phyloP scores from a whole-genome alignment of 805 yeast species.

The Wilhelminamyces savonicus region DNA sequence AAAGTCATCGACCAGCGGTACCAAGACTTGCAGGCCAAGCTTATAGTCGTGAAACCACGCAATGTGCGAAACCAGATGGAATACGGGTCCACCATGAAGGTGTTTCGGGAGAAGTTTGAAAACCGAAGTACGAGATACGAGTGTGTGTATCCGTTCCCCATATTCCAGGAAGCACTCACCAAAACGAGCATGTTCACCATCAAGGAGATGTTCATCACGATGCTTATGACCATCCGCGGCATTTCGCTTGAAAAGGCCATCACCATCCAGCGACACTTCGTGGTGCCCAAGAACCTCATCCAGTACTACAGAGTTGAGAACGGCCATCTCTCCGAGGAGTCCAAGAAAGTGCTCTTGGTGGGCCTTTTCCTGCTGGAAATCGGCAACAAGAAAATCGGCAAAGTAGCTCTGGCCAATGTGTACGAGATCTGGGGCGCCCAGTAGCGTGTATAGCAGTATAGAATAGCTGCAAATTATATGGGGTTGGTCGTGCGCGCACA shows the following conservation, averaged over 20 bases:
- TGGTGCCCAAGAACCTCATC: conserved; percentile 63
- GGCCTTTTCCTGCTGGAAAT: conserved; percentile 35
- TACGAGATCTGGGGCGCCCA: conserved; percentile 51
- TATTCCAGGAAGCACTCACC: conserved; percentile 60
- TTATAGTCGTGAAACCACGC: conserved; percentile 48
- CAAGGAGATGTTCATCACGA: conserved; percentile 64
- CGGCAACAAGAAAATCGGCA: conserved; percentile 48
- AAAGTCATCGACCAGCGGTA: conserved; percentile 36
- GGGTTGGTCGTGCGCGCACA: no score
- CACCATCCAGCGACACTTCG: conserved; percentile 61
- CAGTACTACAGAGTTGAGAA: conserved; percentile 35
- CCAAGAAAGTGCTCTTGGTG: conserved; percentile 23
- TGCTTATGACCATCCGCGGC: conserved; percentile 78
- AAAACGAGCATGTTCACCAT: conserved; percentile 68
- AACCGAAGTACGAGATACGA: conserved; percentile 18
- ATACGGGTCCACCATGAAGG: conserved; percentile 34
- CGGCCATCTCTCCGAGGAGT: conserved; percentile 11
- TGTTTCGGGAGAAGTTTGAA: conserved; percentile 43
- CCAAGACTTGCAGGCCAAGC: conserved; percentile 10
- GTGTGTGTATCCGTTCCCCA: conserved; percentile 27
- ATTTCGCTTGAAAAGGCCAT: conserved; percentile 81
- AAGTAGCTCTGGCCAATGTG: conserved; percentile 44
- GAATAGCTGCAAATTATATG: no score
- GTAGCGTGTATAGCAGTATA: not conserved
- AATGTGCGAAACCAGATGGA: conserved; percentile 45